Evolutionary conservation across 2,329 filamentous ascomycete species (phyloP).

Genomic region (Aspergillus viridinutans): DNA sequence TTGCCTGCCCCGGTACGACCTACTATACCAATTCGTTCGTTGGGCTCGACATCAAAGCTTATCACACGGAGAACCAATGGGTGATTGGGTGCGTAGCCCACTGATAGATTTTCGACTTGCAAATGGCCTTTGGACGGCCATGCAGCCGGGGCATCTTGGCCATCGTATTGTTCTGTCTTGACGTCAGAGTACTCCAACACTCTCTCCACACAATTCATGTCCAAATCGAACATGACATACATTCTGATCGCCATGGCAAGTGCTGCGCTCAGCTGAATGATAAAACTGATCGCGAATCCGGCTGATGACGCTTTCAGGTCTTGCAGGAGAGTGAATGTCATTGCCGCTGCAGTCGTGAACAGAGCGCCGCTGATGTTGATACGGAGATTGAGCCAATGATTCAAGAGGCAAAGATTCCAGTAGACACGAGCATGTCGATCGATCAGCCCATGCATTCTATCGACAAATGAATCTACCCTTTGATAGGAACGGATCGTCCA

Average conservation of each 20-base stretch:
- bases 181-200: conserved; percentile 71
- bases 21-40: conserved; percentile 70
- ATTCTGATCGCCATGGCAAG: background rate
- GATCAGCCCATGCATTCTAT: conserved; percentile 54
- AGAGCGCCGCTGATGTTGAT: conserved; percentile 64
- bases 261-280: background rate
- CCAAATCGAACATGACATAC: conserved; percentile 57
- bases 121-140: conserved; percentile 73
- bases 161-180: conserved; percentile 61
- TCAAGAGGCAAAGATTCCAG: conserved; percentile 65
- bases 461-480: conserved; percentile 62
- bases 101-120: conserved; percentile 67
- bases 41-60: conserved; percentile 61
- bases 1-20: conserved; percentile 76
- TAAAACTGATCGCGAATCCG: conserved; percentile 70
- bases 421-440: conserved; percentile 8
- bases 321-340: conserved; percentile 59
- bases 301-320: conserved; percentile 65
- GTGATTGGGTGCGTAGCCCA: conserved; percentile 65
- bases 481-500: conserved; percentile 69
- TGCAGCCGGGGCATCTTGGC: conserved; percentile 60
- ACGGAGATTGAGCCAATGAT: conserved; percentile 70
- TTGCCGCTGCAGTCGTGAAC: conserved; percentile 63
- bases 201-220: conserved; percentile 74
- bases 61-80: conserved; percentile 67